Conservation (phyloP, 1,284 basidiomycete genomes). For the Ustilago bromivora region DNA sequence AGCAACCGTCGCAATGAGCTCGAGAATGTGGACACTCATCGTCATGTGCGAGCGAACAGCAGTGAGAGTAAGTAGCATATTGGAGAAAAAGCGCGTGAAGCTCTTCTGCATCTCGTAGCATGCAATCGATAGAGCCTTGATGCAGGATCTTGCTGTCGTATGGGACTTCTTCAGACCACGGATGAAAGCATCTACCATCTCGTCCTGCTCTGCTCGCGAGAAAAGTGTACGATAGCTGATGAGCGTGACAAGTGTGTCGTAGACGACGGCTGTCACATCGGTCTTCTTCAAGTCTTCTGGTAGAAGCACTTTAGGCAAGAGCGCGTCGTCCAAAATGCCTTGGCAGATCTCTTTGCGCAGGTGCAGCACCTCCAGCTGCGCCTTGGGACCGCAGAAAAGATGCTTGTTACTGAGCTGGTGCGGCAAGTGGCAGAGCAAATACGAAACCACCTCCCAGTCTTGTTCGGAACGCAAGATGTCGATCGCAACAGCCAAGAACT, state of each 20-base stretch:
- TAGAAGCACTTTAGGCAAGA: conserved; percentile 76
- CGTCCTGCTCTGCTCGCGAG: conserved; percentile 75
- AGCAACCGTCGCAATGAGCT: conserved; percentile 88
- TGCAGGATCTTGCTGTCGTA: conserved; percentile 88
- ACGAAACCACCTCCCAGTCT: conserved; percentile 95
- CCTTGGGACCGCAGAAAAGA: conserved; percentile 90
- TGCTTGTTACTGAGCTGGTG: conserved; percentile 95
- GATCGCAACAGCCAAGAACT: conserved; percentile 79
- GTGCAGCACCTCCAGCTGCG: conserved; percentile 76
- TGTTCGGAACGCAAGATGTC: conserved; percentile 80
- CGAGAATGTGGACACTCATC: conserved; percentile 95
- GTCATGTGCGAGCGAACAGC: conserved; percentile 94
- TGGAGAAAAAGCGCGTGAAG: conserved; percentile 80
- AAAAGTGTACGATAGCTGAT: conserved; percentile 89
- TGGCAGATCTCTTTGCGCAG: conserved; percentile 80
- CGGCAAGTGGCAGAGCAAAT: conserved; percentile 90
- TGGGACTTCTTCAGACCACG: conserved; percentile 80
- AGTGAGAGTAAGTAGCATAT: conserved; percentile 87
- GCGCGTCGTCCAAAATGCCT: conserved; percentile 75
- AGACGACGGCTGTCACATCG: conserved; percentile 88
- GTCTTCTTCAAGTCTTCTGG: conserved; percentile 73
- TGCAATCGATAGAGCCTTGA: conserved; percentile 88
- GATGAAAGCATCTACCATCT: conserved; percentile 86
- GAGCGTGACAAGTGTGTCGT: conserved; percentile 87
- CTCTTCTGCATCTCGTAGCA: conserved; percentile 89